phyloP scores from a whole-genome alignment of 2,329 filamentous ascomycete genomes.

The Aschersonia sp. region DNA sequence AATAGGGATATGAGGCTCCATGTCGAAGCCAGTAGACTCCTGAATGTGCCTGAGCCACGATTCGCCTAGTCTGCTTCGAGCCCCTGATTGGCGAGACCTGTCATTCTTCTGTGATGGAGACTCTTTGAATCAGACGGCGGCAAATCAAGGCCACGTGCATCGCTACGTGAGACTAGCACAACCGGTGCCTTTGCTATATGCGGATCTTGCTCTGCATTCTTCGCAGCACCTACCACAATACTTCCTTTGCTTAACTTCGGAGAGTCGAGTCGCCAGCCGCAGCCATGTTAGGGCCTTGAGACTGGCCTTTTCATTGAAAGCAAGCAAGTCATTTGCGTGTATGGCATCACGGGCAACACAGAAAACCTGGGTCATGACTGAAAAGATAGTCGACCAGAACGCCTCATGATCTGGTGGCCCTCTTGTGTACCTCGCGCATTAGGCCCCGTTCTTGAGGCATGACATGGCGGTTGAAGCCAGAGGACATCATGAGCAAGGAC shows the following conservation, averaged over 20 bases:
- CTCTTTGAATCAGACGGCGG: background rate
- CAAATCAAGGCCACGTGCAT: background rate
- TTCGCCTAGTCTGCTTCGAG: no score
- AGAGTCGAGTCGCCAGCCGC: background rate
- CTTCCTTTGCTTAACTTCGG: background rate
- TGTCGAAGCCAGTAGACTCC: no score
- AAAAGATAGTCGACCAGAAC: background rate
- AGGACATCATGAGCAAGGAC: background rate
- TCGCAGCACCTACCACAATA: background rate
- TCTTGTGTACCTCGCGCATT: background rate
- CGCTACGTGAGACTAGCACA: background rate
- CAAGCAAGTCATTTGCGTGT: background rate
- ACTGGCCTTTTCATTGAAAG: background rate
- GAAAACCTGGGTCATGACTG: background rate
- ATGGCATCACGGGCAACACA: background rate
- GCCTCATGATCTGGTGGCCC: background rate
- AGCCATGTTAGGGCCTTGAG: background rate
- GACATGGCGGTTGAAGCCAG: background rate
- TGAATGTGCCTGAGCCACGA: no score
- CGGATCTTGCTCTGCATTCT: background rate
- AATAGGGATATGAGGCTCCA: no score
- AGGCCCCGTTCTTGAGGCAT: background rate
- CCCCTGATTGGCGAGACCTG: no score
- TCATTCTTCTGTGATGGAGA: background rate
- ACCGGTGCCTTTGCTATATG: background rate